Evolutionary conservation across 139 green algal genomes (phyloP), one percentile per base, ranked within the genome.

Genomic region (Coelastrella sp.): DNA sequence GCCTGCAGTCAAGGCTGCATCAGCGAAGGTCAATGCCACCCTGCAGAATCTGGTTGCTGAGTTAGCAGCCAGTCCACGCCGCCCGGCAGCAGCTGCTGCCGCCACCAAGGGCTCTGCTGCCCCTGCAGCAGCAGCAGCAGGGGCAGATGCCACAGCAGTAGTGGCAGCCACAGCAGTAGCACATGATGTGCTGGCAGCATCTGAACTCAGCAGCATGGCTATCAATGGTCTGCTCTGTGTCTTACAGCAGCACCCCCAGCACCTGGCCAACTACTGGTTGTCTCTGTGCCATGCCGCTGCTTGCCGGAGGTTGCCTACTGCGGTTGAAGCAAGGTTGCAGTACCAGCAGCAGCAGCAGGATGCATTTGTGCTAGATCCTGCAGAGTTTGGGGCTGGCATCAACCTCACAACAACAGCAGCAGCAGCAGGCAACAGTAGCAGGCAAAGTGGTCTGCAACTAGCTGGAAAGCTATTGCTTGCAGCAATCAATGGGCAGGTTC

Each of bases 291-390:
- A 81, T 73, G 85, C 73, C 23, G 73, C 58, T 5, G n/a, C 47
- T 47, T 83, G 73, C 16, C 71, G 84, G 3, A 5, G 68, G 20
- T 19, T 89, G 71, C 84, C 84, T 56, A 56, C 56, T 54, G 66
- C 54, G 5, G 73, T 73, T 5, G 84, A 82, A 22, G 4, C 4
- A 2, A 7, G 71, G 66, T 56, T 89, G 71, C 56, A 60, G 65
- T 64, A 89, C 84, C 68, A 65, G 64, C 57, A 84, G 91, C 75
- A 66, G 83, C 74, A 61, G 73, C 85, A 90, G 91, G 23, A 56
- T 32, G 60, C 16, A 17, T 78, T 64, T 32, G 82, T 87, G 64
- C 5, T 87, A 8, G 65, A 87, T 64, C 22, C 64, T 61, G 22
- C 22, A 7, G 65, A 47, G 64, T 78, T 87, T 47, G 57, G 3